Evolutionary conservation across 306 rosid genomes (phyloP).

Genomic region (Cicer bijugum): DNA sequence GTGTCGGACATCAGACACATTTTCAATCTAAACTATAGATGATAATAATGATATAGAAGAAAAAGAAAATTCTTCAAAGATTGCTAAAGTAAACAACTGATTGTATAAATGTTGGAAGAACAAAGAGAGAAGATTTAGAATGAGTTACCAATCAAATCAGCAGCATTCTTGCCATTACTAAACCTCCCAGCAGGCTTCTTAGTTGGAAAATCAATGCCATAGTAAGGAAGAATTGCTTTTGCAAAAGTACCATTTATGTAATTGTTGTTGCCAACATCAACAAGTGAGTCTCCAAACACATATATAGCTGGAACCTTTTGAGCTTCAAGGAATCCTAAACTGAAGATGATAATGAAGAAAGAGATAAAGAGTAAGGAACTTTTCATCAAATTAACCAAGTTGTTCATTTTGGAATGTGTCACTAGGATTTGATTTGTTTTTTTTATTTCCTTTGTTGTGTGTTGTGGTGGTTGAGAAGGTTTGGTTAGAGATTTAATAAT

Average conservation of each 20-base stretch:
- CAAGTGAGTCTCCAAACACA: slow-evolving; percentile 83
- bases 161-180: slow-evolving; percentile 79
- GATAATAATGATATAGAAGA: too few species aligned
- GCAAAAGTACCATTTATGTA: slow-evolving; percentile 53
- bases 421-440: not conserved
- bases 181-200: slow-evolving; percentile 65
- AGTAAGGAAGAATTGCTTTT: slow-evolving; percentile 66
- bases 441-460: not conserved
- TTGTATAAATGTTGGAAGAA: not conserved
- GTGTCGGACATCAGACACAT: too few species aligned
- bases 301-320: slow-evolving; percentile 64
- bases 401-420: slow-evolving; percentile 18
- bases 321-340: slow-evolving; percentile 50
- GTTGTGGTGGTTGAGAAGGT: slow-evolving; percentile 36
- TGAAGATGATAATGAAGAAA: slow-evolving; percentile 40
- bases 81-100: not conserved
- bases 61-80: not conserved
- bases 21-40: too few species aligned
- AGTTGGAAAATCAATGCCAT: slow-evolving; percentile 72
- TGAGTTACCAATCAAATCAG: slow-evolving; percentile 64
- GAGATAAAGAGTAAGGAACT: slow-evolving; percentile 23
- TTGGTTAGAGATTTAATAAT: slow-evolving; percentile 39
- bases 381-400: not conserved
- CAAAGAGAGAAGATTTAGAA: not conserved
- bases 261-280: slow-evolving; percentile 87